Evolutionary conservation across 2,329 filamentous ascomycete species (phyloP), one percentile per base, ranked within the genome.

Genomic region (Monilinia laxa): DNA sequence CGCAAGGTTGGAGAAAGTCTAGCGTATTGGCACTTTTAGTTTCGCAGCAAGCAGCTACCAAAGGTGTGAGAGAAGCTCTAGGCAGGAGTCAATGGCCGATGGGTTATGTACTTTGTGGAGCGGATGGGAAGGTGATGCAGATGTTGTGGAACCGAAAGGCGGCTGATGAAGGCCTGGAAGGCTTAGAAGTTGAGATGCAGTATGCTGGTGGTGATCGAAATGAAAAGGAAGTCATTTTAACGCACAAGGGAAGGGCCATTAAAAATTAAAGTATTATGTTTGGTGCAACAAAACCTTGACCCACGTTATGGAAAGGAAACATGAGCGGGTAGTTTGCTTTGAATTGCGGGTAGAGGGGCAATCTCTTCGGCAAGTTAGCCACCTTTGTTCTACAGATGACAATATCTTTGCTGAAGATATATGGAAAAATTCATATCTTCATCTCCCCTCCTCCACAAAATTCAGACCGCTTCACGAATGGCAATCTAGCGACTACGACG

Each of bases 41-140:
- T 31, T 84, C 87, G 4, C 86, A 88, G 70, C 82, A 84, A 68
- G 82, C 87, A 64, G 90, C 92, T 42, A 96, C 93, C 0, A 90
- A 87, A 74, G 94, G 93, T 1, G 87, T 96, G 3, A 81, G 91
- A 67, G 87, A 92, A 58, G 87, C 91, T 31, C 75, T 97, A 71
- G 83, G 83, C 5, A 80, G 86, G 67, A 90, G 89, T 74, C 77
- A 80, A 49, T 87, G 85, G 80, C 90, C 92, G 0, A 84, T 97
- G 81, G 87, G 88, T 0, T 96, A 87, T 73, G 77, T 91, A 35
- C 85, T 85, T 65, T 87, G 90, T 68, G 83, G 83, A 0, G 73
- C 73, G 20, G 81, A 83, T 2, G 90, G 90, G 0, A 75, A 75
- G 10, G 75, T 92, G 28, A 78, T 82, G 73, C 90, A 93, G 78